A percentile compares a stretch with the other conserved stretches of the same genome.
phyloP scores from a whole-genome alignment of 805 yeast genomes.

The Saccharomyces mikatae region DNA sequence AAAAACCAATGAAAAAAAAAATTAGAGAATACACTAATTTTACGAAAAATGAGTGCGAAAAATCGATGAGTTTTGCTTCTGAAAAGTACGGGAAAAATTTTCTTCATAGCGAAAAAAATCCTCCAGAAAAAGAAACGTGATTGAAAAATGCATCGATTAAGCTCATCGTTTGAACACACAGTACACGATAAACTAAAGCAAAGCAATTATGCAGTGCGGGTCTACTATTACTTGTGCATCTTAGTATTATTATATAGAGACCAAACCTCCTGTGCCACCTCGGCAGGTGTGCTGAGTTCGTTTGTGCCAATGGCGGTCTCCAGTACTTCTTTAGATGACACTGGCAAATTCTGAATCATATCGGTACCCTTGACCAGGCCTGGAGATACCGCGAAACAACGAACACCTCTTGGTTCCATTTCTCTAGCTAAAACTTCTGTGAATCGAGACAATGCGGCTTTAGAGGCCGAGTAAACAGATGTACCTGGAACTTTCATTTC shows the following conservation, averaged over 20 bases:
- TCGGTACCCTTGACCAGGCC: constrained; percentile 24
- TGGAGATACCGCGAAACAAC: constrained; percentile 13
- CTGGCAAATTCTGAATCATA: constrained; percentile 14
- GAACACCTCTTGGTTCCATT: constrained; percentile 12
- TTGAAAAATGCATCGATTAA: not conserved
- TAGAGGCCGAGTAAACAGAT: constrained; percentile 27
- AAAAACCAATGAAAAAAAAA: not conserved
- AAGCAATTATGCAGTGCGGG: not conserved
- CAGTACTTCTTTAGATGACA: not conserved
- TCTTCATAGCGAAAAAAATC: not conserved
- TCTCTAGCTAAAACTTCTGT: constrained; percentile 20
- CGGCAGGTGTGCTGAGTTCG: constrained; percentile 3
- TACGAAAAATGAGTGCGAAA: not conserved
- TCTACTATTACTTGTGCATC: not conserved
- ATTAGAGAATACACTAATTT: not conserved
- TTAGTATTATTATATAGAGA: not conserved
- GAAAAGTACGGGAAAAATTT: not conserved
- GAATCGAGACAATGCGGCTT: constrained; percentile 25
- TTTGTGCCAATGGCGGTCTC: not conserved
- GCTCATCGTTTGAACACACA: not conserved
- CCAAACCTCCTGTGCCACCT: constrained; percentile 16
- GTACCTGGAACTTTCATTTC: constrained; percentile 21
- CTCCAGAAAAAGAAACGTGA: not conserved
- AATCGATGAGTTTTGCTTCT: not conserved
- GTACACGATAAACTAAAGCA: not conserved